These are phyloP conservation scores for Rosellinia necatrix DNA, from an alignment of 2,329 filamentous ascomycete species.

Conservation along the genomic window DNA sequence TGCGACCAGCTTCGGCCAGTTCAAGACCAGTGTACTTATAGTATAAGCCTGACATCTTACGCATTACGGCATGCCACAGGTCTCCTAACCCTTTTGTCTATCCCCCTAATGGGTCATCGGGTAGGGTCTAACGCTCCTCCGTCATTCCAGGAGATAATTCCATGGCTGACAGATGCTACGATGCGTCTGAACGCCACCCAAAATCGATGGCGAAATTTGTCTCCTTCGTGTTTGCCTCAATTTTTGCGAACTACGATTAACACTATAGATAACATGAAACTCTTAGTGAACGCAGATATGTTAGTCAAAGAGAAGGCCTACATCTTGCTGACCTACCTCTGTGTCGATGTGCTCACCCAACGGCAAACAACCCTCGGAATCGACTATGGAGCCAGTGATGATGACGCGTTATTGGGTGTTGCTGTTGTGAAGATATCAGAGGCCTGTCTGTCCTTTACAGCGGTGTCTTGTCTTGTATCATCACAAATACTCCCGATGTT, in stretches of 20 bases:
- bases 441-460: constrained; percentile 39
- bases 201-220: constrained; percentile 43
- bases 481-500: constrained; percentile 51
- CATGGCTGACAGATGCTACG: constrained; percentile 57
- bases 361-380: constrained; percentile 37
- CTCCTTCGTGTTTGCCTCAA: constrained; percentile 40
- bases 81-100: constrained; percentile 50
- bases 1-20: constrained; percentile 27
- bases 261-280: constrained; percentile 6
- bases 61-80: constrained; percentile 52
- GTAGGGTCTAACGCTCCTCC: constrained; percentile 39
- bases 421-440: constrained; percentile 47
- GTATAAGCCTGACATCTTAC: constrained; percentile 47
- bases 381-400: constrained; percentile 35
- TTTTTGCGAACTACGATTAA: constrained; percentile 43
- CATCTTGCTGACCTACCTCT: constrained; percentile 48
- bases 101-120: constrained; percentile 45
- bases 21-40: constrained; percentile 47
- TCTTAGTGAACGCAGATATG: constrained; percentile 18
- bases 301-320: constrained; percentile 44
- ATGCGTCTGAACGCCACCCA: constrained; percentile 49
- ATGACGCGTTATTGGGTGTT: constrained; percentile 44
- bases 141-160: constrained; percentile 47
- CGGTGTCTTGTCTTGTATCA: constrained; percentile 47
- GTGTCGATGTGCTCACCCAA: constrained; percentile 46